Evolutionary conservation across 2,329 filamentous ascomycete species (phyloP).

Genomic region (Penicillium sp.): DNA sequence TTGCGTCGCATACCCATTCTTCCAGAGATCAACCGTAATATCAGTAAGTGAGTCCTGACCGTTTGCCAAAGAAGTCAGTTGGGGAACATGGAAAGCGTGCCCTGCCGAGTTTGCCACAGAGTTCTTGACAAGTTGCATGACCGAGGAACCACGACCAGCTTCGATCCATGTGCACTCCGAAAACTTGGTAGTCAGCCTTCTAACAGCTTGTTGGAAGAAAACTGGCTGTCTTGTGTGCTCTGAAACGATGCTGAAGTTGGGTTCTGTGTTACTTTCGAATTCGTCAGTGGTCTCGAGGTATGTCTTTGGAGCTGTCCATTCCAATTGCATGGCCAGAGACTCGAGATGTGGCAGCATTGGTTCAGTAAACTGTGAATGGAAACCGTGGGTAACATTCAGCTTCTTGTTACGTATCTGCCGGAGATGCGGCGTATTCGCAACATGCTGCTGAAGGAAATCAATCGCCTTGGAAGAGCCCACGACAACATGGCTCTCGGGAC

Average conservation of each 20-base stretch:
- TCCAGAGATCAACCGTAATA: neutral
- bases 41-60: neutral
- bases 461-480: constrained; percentile 19
- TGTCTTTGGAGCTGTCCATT: neutral
- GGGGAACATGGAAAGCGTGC: neutral
- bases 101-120: neutral
- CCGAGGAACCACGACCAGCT: neutral
- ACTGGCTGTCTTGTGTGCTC: neutral
- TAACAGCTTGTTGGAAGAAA: neutral
- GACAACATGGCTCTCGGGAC: constrained; percentile 19
- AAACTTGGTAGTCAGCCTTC: neutral
- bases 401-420: neutral
- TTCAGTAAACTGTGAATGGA: neutral
- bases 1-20: neutral
- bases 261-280: neutral
- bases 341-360: neutral
- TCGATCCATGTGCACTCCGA: neutral
- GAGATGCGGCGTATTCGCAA: no score
- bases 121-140: neutral
- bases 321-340: neutral
- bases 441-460: neutral
- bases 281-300: neutral
- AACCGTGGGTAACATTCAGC: neutral
- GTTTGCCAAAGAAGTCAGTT: neutral
- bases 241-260: neutral